These are phyloP conservation scores for Neophaeococcomyces aloes DNA, from an alignment of 2,329 filamentous ascomycete genomes.

Conservation along the genomic window DNA sequence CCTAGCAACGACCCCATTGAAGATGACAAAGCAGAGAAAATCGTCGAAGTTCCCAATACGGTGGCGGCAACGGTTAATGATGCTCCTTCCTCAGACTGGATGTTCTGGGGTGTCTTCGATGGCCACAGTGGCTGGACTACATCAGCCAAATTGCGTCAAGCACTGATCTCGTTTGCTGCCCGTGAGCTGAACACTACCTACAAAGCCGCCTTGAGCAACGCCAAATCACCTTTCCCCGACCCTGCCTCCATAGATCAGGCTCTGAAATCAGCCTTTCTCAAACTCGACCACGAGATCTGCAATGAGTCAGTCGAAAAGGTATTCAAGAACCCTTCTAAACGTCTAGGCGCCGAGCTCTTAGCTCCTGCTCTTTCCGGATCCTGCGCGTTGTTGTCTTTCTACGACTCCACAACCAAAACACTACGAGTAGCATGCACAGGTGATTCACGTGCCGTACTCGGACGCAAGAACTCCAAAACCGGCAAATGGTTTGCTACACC, in stretches of 20 bases:
- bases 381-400: slow-evolving; percentile 91
- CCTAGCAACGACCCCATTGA: slow-evolving; percentile 97
- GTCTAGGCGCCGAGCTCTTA: slow-evolving; percentile 80
- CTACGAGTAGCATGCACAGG: slow-evolving; percentile 92
- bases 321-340: slow-evolving; percentile 75
- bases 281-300: slow-evolving; percentile 87
- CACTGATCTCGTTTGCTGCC: slow-evolving; percentile 83
- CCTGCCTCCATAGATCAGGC: slow-evolving; percentile 76
- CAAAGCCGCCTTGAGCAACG: slow-evolving; percentile 53
- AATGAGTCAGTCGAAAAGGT: slow-evolving; percentile 88
- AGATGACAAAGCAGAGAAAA: slow-evolving; percentile 96
- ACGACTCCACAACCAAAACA: slow-evolving; percentile 76
- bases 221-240: slow-evolving; percentile 52
- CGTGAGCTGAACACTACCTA: slow-evolving; percentile 88
- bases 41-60: slow-evolving; percentile 70
- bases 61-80: slow-evolving; percentile 46
- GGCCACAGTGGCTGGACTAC: slow-evolving; percentile 97
- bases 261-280: slow-evolving; percentile 84
- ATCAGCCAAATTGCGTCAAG: slow-evolving; percentile 86
- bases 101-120: slow-evolving; percentile 99
- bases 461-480: slow-evolving; percentile 56
- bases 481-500: slow-evolving; percentile 91
- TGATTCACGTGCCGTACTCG: slow-evolving; percentile 89
- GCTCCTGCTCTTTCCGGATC: slow-evolving; percentile 94
- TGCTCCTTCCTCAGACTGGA: slow-evolving; percentile 70